Base-by-base conservation (phyloP, 208 protist species). In the Trypanosoma cruzi region DNA sequence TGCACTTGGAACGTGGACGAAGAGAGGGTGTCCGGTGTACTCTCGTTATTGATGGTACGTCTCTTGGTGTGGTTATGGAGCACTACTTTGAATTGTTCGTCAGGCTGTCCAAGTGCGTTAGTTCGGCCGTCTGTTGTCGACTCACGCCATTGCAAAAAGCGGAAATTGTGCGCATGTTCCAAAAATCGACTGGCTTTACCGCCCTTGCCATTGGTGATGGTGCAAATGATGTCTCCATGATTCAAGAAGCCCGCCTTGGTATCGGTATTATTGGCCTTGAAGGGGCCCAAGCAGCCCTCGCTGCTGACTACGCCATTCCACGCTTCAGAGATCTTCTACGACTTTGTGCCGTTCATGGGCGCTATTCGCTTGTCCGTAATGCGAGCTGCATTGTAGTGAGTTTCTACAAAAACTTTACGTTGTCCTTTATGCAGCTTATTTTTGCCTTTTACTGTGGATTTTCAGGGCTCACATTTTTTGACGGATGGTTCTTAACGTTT, bases 151-250 rank as follows among this genome's bases (percentile, higher is more conserved):
- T 94, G 20, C 94, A 97, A 68, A 98, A 98, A 73, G 83, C 90
- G 18, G 84, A 88, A 67, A 85, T 98, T 40, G 94, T 98, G 58
- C 71, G 84, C 69, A 92, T 96, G 86, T 95, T 98, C 68, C 88
- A 96, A 78, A 85, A 88, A 64, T 82, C 81, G 13, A 92, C 85
- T 14, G 88, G 89, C 13, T 55, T 74, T 36, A 94, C 92, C 2
- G 97, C 98, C 20, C 81, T 99, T 0, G 98, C 98, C 6, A 99
- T 99, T 74, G 98, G 98, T 50, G 98, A 99, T 77, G 98, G 98
- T 60, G 98, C 97, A 10, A 99, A 99, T 69, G 98, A 99, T 79
- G 98, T 99, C 6, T 84, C 84, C 20, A 99, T 99, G 98, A 96
- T 95, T 48, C 89, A 96, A 72, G 85, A 96, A 37, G 95, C 93